A percentile compares a stretch with the other conserved stretches of the same genome.
phyloP scores from a whole-genome alignment of 2,329 filamentous ascomycete genomes.

The Pyricularia pennisetigena region DNA sequence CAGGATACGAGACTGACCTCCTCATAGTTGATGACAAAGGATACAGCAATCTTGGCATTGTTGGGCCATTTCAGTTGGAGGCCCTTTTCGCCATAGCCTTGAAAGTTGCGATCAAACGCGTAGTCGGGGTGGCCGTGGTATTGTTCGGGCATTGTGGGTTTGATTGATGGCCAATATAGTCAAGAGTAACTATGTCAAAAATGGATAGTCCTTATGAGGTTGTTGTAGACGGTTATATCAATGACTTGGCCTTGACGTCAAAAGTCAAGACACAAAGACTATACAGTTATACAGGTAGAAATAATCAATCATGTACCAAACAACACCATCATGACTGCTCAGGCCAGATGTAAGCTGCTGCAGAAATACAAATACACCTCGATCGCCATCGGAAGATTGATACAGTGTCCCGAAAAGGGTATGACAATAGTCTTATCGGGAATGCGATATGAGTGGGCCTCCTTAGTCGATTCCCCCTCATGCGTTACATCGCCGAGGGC shows the following conservation, averaged over 20 bases:
- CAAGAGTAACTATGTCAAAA: too few relatives aligned
- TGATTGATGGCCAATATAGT: background rate
- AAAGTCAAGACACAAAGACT: too few relatives aligned
- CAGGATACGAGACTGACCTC: conserved; percentile 8
- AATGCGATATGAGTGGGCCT: background rate
- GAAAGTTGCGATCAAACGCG: conserved; percentile 13
- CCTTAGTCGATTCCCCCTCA: background rate
- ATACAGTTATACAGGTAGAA: background rate
- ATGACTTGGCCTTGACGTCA: too few relatives aligned
- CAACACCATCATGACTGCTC: background rate
- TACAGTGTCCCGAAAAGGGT: background rate
- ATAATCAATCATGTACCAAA: background rate
- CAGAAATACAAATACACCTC: background rate
- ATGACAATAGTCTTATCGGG: background rate
- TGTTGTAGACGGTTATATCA: too few relatives aligned
- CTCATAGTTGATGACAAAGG: conserved; percentile 27
- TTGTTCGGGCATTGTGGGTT: background rate
- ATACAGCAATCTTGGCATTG: conserved; percentile 23
- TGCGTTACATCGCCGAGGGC: background rate
- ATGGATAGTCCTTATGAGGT: background rate
- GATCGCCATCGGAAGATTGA: background rate
- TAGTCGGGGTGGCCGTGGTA: conserved; percentile 9
- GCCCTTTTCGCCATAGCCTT: conserved; percentile 10
- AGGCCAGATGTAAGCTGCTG: background rate
- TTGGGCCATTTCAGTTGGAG: conserved; percentile 22